Conservation (phyloP, 208 protist genomes). For the Crithidia mellificae region DNA sequence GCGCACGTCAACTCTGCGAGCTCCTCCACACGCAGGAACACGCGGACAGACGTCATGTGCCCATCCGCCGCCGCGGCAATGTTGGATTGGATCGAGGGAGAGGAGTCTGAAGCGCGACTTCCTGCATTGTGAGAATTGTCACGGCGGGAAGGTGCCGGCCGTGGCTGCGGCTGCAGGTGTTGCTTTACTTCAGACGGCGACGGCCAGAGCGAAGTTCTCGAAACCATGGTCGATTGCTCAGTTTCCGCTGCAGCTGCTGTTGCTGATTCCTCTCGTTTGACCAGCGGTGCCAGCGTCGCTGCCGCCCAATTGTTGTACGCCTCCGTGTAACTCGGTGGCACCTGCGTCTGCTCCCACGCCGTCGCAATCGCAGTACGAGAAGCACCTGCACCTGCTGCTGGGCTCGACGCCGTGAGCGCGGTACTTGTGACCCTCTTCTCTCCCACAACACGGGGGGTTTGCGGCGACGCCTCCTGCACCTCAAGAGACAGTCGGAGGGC, state of each 20-base stretch:
- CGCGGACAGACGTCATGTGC: constrained; percentile 10
- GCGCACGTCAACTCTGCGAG: constrained; percentile 31
- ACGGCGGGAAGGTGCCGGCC: neutral
- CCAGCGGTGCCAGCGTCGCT: neutral
- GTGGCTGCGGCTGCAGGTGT: neutral
- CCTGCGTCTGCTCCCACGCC: constrained; percentile 8
- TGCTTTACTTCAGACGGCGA: neutral
- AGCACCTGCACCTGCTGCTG: too few relatives aligned
- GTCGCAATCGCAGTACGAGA: neutral
- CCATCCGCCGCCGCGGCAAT: too few relatives aligned
- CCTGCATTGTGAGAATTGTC: neutral
- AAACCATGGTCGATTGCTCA: neutral
- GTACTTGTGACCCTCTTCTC: too few relatives aligned
- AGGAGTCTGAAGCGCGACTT: too few relatives aligned
- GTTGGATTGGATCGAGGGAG: too few relatives aligned
- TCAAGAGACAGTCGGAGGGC: neutral
- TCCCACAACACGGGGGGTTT: neutral
- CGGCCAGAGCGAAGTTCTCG: neutral
- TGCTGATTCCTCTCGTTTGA: neutral
- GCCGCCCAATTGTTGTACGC: neutral
- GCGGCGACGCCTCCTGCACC: neutral
- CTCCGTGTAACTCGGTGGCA: constrained; percentile 8
- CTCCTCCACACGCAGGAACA: constrained; percentile 46
- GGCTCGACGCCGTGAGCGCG: too few relatives aligned
- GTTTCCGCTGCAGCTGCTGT: neutral